These are phyloP conservation scores for Penicillium sp. DNA, from an alignment of 2,329 filamentous ascomycete genomes.

Conservation along the genomic window DNA sequence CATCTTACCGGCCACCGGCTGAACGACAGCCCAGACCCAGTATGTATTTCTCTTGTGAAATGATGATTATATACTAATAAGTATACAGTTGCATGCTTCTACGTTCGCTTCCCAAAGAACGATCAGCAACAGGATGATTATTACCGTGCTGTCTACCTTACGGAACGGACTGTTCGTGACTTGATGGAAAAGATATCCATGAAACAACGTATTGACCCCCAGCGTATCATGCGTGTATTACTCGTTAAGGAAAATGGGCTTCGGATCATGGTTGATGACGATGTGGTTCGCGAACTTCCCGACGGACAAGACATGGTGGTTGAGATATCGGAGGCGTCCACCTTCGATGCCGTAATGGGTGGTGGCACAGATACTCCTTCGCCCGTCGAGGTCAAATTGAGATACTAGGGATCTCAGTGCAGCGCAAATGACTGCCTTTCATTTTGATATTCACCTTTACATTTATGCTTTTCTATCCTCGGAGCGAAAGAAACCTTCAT, in stretches of 20 bases:
- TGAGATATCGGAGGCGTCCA: slow-evolving; percentile 65
- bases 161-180: slow-evolving; percentile 74
- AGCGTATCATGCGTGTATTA: slow-evolving; percentile 71
- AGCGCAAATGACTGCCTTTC: slow-evolving; percentile 18
- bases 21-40: slow-evolving; percentile 72
- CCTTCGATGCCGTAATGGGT: slow-evolving; percentile 46
- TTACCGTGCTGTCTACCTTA: slow-evolving; percentile 85
- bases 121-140: slow-evolving; percentile 62
- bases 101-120: slow-evolving; percentile 66
- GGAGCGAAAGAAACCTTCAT: slow-evolving; percentile 6
- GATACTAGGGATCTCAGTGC: slow-evolving; percentile 47
- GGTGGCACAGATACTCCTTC: slow-evolving; percentile 20
- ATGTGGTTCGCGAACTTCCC: slow-evolving; percentile 78
- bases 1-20: slow-evolving; percentile 77
- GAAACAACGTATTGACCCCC: slow-evolving; percentile 81
- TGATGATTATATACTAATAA: not conserved
- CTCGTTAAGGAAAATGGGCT: slow-evolving; percentile 75
- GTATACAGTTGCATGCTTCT: slow-evolving; percentile 78
- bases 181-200: slow-evolving; percentile 73
- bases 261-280: slow-evolving; percentile 87
- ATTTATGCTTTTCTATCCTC: slow-evolving; percentile 1
- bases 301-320: slow-evolving; percentile 90
- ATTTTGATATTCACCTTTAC: slow-evolving; percentile 20
- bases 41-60: slow-evolving; percentile 41
- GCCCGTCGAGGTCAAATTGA: slow-evolving; percentile 58